Evolutionary conservation across 495 filamentous ascomycete species (phyloP), one percentile per base, ranked within the genome.

Genomic region (Aspergillus kassunensis): DNA sequence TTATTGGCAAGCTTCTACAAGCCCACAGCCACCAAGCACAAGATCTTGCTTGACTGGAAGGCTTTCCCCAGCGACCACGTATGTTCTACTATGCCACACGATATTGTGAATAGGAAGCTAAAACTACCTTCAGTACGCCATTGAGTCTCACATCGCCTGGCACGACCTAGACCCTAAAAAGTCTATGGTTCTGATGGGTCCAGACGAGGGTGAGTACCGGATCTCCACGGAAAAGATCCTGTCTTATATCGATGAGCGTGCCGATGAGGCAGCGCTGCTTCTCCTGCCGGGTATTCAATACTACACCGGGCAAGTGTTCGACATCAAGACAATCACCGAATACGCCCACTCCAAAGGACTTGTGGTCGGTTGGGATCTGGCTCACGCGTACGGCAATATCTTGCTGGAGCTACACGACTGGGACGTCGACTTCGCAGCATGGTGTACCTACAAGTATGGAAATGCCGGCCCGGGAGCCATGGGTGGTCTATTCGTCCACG

Each of bases 371-470:
- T 98, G 91, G 90, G 93, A 98, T 68, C 78, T 97, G 34, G 93
- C 93, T 0, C 93, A 98, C 71, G 93, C 90, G 6, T 90, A 82
- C 19, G 93, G 88, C n/a, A 98, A 98, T 65, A 88, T 92, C 4
- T 78, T 84, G 1, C 71, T 97, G 13, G 72, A 82, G 25, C 78
- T 98, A 13, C 89, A 96, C 63, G 87, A 89, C 59, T 97, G 93
- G 93, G 81, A 91, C 51, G 91, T 96, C 27, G 93, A 98, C 65
- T 93, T 93, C 40, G 91, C 93, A 2, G 88, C 76, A 18, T 98
- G 93, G 93, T 97, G 93, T 70, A 88, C 81, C 31, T 97, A 98
- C 75, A 98, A 98, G 73, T 98, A 98, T 64, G 80, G 96, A 46
- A 97, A 96, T 63, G 77, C 81, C 44, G 93, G 93, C 0, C 92